Base-by-base conservation (phyloP, 2,329 filamentous ascomycete genomes). In the Colletotrichum caudatum region DNA sequence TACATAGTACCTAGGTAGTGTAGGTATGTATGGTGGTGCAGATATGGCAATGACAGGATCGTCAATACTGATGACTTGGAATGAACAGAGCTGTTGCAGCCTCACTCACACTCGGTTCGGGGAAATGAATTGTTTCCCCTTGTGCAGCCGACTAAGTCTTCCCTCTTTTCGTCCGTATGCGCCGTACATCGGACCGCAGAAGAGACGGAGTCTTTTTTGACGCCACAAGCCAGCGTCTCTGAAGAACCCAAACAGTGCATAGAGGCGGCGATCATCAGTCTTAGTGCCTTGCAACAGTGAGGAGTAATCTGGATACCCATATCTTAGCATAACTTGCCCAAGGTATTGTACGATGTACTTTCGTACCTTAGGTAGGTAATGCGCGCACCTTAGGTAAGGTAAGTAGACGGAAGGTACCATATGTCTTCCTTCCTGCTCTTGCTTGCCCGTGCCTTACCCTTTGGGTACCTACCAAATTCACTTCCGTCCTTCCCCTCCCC, bases 241-340 rank as follows among this genome's bases (percentile, higher is more conserved):
- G 69, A 69, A 71, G 69, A 71, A 71, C 64, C 69, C 44, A 71
- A 68, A 69, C 44, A 64, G 69, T 71, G 64, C 69, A 71, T 67
- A 44, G 18, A 71, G 53, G 61, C 48, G 64, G 35, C 60, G 69
- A 71, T 71, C 69, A 18, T 53, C 26, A 29, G 65, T 60, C 29
- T 71, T 69, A 71, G 69, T 60, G 65, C 59, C 54, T n/a, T 64
- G 48, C 54, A 65, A 65, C 65, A 69, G 53, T 64, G 59, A 71
- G 69, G 59, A 71, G 59, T 64, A 64, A 50, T 63, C 64, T 63
- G 50, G 35, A 35, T 51, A 62, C 23, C 59, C 33, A 33, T 14
- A 63, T 57, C 35, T 54, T 54, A 56, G 51, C 51, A 35, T 35
- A 56, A 18, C 6, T 26, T 53, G 12, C 46, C n/a, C 29, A 29